Conservation (phyloP, 257 asterid species). For the Cynanchum wilfordii region DNA sequence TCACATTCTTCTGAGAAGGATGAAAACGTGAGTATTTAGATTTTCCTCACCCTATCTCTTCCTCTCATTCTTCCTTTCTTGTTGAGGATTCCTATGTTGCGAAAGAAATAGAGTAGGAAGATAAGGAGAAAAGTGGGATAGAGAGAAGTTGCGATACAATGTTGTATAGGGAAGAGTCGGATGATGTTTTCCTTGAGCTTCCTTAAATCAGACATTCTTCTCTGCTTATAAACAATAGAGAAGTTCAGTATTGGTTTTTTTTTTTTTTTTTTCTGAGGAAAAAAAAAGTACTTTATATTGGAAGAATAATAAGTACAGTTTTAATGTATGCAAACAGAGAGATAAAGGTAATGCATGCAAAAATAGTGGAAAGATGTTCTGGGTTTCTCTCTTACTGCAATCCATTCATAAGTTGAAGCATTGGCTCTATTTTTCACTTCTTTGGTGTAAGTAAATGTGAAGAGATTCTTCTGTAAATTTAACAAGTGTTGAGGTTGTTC, state of each 20-base stretch:
- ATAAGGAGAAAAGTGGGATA: not conserved
- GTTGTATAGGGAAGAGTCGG: not conserved
- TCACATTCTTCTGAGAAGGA: conserved; percentile 56
- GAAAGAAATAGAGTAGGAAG: not conserved
- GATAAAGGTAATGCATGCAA: not conserved
- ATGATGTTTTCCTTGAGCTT: not conserved
- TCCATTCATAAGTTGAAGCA: not conserved
- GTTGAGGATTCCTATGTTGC: not conserved
- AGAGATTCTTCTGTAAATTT: not conserved
- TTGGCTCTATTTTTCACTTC: not conserved
- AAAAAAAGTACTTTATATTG: not conserved
- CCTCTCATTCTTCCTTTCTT: not conserved
- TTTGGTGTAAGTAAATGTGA: not conserved
- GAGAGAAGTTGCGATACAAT: not conserved
- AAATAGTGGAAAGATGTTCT: not conserved
- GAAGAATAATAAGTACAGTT: not conserved
- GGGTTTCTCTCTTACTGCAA: not conserved
- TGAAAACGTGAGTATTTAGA: conserved; percentile 53
- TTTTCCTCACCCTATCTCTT: conserved; percentile 1
- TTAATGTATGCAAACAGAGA: not conserved
- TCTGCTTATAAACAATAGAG: not conserved
- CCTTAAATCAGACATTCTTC: not conserved
- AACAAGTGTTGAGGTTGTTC: not conserved
- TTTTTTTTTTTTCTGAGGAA: not conserved
- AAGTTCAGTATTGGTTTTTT: not conserved